Evolutionary conservation across 1,284 basidiomycete genomes (phyloP).

Genomic region (Agroathelia rolfsii): DNA sequence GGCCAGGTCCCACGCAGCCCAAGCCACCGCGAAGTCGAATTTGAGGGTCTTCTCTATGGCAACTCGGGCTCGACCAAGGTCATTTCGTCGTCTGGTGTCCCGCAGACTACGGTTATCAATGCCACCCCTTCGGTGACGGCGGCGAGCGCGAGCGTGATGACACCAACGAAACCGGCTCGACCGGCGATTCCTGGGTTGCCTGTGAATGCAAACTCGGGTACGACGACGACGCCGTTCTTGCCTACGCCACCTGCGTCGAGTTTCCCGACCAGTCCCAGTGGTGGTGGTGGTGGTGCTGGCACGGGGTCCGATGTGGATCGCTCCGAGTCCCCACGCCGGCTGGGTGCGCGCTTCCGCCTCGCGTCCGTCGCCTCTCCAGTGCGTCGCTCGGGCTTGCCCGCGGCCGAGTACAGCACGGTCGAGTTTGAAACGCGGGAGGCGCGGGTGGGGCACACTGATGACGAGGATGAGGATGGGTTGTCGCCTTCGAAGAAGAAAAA

Average conservation of each 20-base stretch:
- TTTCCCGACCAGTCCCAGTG: background rate
- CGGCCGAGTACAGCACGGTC: conserved; percentile 58
- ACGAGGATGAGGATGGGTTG: conserved; percentile 31
- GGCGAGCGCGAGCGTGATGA: conserved; percentile 5
- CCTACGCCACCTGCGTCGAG: background rate
- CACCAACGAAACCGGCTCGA: conserved; percentile 13
- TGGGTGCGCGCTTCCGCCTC: no score
- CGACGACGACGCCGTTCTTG: conserved; percentile 8
- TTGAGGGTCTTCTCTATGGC: conserved; percentile 63
- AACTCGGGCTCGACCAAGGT: conserved; percentile 48
- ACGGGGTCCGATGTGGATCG: conserved; percentile 21
- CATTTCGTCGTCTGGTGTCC: conserved; percentile 32
- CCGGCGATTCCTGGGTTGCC: conserved; percentile 10
- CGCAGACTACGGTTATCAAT: conserved; percentile 10
- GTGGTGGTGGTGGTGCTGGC: conserved; percentile 1
- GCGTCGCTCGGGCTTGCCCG: conserved; percentile 38
- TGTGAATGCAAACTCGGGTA: background rate
- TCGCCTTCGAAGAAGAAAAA: conserved; percentile 34
- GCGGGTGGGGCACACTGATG: conserved; percentile 58
- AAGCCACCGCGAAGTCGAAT: conserved; percentile 61
- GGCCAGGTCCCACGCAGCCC: conserved; percentile 58
- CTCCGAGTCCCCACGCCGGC: conserved; percentile 38
- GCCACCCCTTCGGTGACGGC: conserved; percentile 1
- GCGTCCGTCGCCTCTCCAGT: no score
- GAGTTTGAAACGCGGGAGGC: conserved; percentile 69